Evolutionary conservation across 1,284 basidiomycete genomes (phyloP), one percentile per base, ranked within the genome.

Genomic region (Blastosporella zonata): DNA sequence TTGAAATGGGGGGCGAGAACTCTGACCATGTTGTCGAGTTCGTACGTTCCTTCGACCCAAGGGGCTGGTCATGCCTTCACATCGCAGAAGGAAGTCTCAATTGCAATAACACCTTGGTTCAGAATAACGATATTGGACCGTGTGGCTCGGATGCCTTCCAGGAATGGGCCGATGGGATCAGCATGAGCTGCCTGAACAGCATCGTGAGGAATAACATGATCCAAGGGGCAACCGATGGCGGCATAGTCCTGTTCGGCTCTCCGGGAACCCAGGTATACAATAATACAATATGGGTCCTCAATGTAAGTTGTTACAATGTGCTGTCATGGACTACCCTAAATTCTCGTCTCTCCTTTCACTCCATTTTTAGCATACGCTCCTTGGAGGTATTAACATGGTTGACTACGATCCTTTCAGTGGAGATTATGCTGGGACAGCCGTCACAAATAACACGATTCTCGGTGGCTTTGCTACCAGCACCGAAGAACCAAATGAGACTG

Each of bases 91-190:
- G 88, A 3, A 66, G 72, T 21, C 70, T 86, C 29, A 69, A 65
- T n/a, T 92, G 90, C 67, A 75, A 69, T 51, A 82, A 82, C 52
- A 71, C 67, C 12, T 79, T 77, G 5, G 72, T 92, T 34, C 83
- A 87, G 62, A 82, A 90, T 66, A 91, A 92, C 56, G 87, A 91
- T 55, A 82, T 91, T 37, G 90, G 86, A 2, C 87, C 87, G 4
- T 82, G 83, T 53, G 86, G 86, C 3, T 78, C 77, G 1, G 81
- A 85, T 49, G 55, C 55, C 1, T 87, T 79, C 59, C 77, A 81
- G 55, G 66, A 89, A 61, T 93, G 90, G 91, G 87, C 91, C 2
- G 90, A 93, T 59, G 91, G 90, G 2, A 88, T 93, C 60, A 90
- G 86, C 55, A 64, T 93, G 48, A 82, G 81, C 44, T 94, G 91